Percentiles rank a stretch among this genome's conserved stretches.
Evolutionary conservation across 2,329 filamentous ascomycete species (phyloP).

Genomic region (Paracoccidioides lutzii): DNA sequence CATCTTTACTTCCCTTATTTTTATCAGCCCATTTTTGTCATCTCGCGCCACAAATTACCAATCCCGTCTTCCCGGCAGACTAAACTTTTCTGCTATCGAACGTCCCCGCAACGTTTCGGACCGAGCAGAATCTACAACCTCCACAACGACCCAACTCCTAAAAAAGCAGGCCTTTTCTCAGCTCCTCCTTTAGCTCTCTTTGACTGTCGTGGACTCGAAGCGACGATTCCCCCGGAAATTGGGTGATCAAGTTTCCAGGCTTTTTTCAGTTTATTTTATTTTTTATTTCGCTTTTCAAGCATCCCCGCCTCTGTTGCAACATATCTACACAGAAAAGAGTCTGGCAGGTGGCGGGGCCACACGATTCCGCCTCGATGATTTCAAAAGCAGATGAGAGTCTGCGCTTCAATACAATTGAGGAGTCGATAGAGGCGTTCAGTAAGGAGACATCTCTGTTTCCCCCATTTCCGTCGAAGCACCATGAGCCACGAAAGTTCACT

Average conservation of each 20-base stretch:
- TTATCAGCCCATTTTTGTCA: not conserved
- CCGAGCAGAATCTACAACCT: not conserved
- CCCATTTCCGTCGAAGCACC: not conserved
- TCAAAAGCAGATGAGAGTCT: slow-evolving; percentile 22
- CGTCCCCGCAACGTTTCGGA: not conserved
- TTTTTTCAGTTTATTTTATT: no score
- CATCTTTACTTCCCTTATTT: not conserved
- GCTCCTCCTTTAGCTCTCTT: no score
- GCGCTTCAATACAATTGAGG: slow-evolving; percentile 31
- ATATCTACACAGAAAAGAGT: not conserved
- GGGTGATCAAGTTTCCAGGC: no score
- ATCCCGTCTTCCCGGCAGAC: not conserved
- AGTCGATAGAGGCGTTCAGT: slow-evolving; percentile 31
- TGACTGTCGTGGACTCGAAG: no score
- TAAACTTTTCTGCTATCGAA: not conserved
- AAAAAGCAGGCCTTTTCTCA: no score
- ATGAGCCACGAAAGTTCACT: not conserved
- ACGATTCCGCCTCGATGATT: slow-evolving; percentile 18
- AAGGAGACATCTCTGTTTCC: slow-evolving; percentile 12
- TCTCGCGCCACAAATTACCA: not conserved
- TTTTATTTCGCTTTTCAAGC: no score
- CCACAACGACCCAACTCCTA: no score
- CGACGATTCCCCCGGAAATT: no score
- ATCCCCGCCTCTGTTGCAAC: not conserved
- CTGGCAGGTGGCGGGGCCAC: not conserved